Evolutionary conservation across 2,329 filamentous ascomycete species (phyloP), one percentile per base, ranked within the genome.

Genomic region (Mollisiaceae sp.): DNA sequence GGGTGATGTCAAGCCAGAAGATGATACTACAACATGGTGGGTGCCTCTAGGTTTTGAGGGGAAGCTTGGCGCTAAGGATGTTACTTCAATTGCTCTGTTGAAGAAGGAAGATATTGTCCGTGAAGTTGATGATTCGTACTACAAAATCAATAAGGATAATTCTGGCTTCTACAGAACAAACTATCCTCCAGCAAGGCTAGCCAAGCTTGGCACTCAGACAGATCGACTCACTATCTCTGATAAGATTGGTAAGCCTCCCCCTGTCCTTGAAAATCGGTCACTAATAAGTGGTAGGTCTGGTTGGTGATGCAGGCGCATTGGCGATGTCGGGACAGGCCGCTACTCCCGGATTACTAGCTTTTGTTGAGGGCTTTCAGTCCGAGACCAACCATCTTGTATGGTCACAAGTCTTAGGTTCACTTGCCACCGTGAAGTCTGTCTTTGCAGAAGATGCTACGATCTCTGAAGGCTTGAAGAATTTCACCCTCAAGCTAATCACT

Each of bases 11-110:
- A 93, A 93, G 81, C 83, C 93, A 1, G 92, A 96, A 75, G 95
- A 99, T 71, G 94, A 99, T 75, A 84, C 91, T 74, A 97, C 94
- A 2, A 89, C 88, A 22, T 99, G 95, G 95, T 99, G 95, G 94
- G 87, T 98, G 66, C 95, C 95, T 18, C 85, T 99, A 38, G 91
- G 91, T 15, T 82, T 99, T 35, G 91, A 93, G 77, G 91, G 92
- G 61, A 92, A 92, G 73, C 81, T 84, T 43, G 84, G 89, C 24
- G 81, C 89, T 38, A 80, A 87, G 39, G 86, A 85, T 8, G 82
- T 90, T 61, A 82, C 89, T 65, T 82, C 86, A 22, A 82, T 89
- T 43, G 89, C 92, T 60, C 82, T 99, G 54, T 91, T 89, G 0
- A 82, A 85, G 64, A 97, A 92, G 80, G 85, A 91, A 72, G 89